A percentile compares a stretch with the other conserved stretches of the same genome.
phyloP scores from a whole-genome alignment of 2,329 filamentous ascomycete species.

The Penicillium sp. region DNA sequence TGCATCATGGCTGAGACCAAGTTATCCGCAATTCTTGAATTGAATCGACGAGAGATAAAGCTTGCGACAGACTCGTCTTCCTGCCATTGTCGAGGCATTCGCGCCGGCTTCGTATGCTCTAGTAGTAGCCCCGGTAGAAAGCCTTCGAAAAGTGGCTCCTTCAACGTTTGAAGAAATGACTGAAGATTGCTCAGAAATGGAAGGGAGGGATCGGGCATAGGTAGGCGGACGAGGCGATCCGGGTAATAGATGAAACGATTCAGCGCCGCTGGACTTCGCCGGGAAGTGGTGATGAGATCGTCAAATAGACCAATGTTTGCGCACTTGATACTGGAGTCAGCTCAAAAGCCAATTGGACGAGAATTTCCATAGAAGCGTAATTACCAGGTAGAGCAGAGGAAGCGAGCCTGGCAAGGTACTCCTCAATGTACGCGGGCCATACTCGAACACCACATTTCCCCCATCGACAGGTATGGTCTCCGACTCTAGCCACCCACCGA shows the following conservation, averaged over 20 bases:
- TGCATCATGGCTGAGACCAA: constrained; percentile 69
- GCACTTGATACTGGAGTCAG: constrained; percentile 43
- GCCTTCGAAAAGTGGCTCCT: constrained; percentile 54
- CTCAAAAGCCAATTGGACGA: constrained; percentile 3
- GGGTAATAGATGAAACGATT: constrained; percentile 85
- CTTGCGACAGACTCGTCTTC: constrained; percentile 66
- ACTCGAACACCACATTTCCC: constrained; percentile 67
- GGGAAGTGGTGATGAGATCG: constrained; percentile 52
- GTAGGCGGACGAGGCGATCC: constrained; percentile 66
- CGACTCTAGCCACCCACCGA: constrained; percentile 82
- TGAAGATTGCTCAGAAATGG: constrained; percentile 25
- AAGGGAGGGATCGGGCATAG: constrained; percentile 37
- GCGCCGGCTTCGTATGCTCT: constrained; percentile 29
- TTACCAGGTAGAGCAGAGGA: constrained; percentile 65
- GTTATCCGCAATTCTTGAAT: constrained; percentile 59
- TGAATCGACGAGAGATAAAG: constrained; percentile 55
- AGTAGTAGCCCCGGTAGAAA: constrained; percentile 32
- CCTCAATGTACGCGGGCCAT: constrained; percentile 72
- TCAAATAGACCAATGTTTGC: constrained; percentile 52
- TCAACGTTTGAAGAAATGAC: constrained; percentile 33
- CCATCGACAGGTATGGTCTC: constrained; percentile 55
- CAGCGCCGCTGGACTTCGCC: constrained; percentile 47
- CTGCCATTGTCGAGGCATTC: constrained; percentile 29
- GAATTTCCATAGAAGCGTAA: constrained; percentile 17
- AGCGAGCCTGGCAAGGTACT: constrained; percentile 54